Evolutionary conservation across 768 basidiomycete species (phyloP), one percentile per base, ranked within the genome.

Genomic region (Mycena vitilis): DNA sequence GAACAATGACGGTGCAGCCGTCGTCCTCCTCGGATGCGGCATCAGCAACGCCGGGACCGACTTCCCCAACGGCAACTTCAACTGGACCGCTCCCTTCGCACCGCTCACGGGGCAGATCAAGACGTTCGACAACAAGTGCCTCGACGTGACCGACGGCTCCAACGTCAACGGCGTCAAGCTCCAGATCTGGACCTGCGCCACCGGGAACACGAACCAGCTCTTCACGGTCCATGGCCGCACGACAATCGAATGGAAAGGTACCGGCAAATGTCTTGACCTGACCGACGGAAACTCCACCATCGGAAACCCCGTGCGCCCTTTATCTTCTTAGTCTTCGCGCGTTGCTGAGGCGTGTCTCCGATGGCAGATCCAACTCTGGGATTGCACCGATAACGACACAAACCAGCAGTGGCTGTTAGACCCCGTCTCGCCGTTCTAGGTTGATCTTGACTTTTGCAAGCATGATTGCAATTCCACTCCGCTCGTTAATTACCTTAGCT

Each of bases 311-410:
- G 53, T 54, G 34, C 34, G 53, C 5, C 30, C 30, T 54, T 5
- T 36, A 40, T 10, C 37, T n/a, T 16, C 34, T 37, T 54, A 6
- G 18, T 30, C 36, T 20, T 54, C 37, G 10, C 36, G 34, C 5
- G 53, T 45, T 15, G 44, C 16, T 20, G 7, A 18, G 44, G 6
- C 15, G 15, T 45, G 5, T 45, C 13, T 20, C 18, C 38, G 15
- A 11, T 9, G 25, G 13, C 15, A 56, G 55, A 56, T 56, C 37
- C 55, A 56, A 56, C 55, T 56, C n/a, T 56, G 55, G 55, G 55
- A 56, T 20, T 56, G 55, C 55, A 38, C 38, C 8, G 55, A 56
- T 22, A 56, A 56, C 55, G 42, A 56, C 55, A 10, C 5, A 5
- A 56, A 56, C 55, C 55, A 56, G n/a, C 30, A 56, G 9, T 56